A percentile compares a stretch with the other conserved stretches of the same genome.
Evolutionary conservation across 768 basidiomycete species (phyloP).

Genomic region (Tylopilus sp.): DNA sequence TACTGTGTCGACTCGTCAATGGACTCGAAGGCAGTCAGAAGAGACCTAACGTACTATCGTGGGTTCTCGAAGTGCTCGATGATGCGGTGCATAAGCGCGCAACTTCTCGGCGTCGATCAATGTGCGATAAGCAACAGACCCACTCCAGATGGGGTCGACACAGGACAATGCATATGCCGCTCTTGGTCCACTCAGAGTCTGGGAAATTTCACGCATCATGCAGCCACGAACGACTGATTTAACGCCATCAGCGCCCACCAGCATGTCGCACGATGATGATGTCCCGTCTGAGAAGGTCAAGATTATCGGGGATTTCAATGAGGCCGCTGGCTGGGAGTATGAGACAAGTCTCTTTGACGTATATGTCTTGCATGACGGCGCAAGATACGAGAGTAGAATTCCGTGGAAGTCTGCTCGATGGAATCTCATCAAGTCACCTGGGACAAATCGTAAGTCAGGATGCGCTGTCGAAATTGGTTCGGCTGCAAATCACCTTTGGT

Average conservation of each 20-base stretch:
- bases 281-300: slow-evolving; percentile 63
- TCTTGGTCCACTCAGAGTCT: slow-evolving; percentile 36
- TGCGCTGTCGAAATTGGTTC: background rate
- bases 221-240: slow-evolving; percentile 46
- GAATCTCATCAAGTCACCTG: slow-evolving; percentile 51
- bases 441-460: background rate
- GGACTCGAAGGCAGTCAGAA: background rate
- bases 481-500: slow-evolving; percentile 46
- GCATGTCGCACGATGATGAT: slow-evolving; percentile 55
- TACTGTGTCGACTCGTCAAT: slow-evolving; percentile 39
- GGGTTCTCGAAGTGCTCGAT: slow-evolving; percentile 45
- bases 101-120: slow-evolving; percentile 54
- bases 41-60: slow-evolving; percentile 39
- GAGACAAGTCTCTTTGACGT: slow-evolving; percentile 58
- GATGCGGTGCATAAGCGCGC: slow-evolving; percentile 40
- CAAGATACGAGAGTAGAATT: slow-evolving; percentile 49
- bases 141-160: slow-evolving; percentile 57
- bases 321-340: slow-evolving; percentile 47
- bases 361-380: slow-evolving; percentile 43
- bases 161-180: slow-evolving; percentile 41
- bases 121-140: slow-evolving; percentile 55
- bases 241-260: slow-evolving; percentile 69
- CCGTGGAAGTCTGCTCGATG: slow-evolving; percentile 69
- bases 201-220: slow-evolving; percentile 33
- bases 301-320: slow-evolving; percentile 30